Conservation (phyloP, 805 yeast genomes). For the Candida vaughaniae region DNA sequence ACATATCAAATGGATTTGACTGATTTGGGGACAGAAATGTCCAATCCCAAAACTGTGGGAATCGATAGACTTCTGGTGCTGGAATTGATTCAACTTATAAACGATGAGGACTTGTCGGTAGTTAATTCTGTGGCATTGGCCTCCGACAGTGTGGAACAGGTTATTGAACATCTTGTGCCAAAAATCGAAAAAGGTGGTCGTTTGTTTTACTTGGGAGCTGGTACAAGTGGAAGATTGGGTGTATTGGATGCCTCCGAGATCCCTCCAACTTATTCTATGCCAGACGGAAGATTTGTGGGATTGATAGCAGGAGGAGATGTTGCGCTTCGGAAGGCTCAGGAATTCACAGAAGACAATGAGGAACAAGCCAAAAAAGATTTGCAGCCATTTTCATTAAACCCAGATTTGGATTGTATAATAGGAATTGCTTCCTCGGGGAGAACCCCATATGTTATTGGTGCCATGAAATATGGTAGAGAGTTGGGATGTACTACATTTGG, state of each 20-base stretch:
- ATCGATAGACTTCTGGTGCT: not conserved
- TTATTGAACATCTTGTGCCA: constrained; percentile 9
- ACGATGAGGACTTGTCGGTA: not conserved
- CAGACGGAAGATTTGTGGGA: constrained; percentile 18
- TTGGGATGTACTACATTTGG: constrained; percentile 13
- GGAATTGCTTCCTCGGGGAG: constrained; percentile 27
- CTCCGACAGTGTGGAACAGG: not conserved
- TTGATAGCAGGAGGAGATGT: constrained; percentile 24
- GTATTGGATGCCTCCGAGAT: constrained; percentile 23
- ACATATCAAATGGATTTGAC: not conserved
- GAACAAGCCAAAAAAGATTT: constrained; percentile 17
- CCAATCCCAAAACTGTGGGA: not conserved
- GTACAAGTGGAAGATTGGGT: constrained; percentile 23
- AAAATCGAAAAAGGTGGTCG: constrained; percentile 18
- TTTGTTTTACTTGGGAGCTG: constrained; percentile 24
- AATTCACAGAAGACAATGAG: constrained; percentile 21
- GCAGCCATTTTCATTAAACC: constrained; percentile 12
- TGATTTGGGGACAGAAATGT: not conserved
- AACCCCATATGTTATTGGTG: constrained; percentile 24
- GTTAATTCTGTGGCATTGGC: not conserved
- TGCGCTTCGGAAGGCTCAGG: constrained; percentile 20
- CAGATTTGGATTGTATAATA: constrained; percentile 17
- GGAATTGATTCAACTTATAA: not conserved
- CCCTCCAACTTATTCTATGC: constrained; percentile 24
- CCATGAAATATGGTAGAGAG: constrained; percentile 16